These are phyloP conservation scores for Penicillium sp. DNA, from an alignment of 2,329 filamentous ascomycete genomes.

Conservation along the genomic window DNA sequence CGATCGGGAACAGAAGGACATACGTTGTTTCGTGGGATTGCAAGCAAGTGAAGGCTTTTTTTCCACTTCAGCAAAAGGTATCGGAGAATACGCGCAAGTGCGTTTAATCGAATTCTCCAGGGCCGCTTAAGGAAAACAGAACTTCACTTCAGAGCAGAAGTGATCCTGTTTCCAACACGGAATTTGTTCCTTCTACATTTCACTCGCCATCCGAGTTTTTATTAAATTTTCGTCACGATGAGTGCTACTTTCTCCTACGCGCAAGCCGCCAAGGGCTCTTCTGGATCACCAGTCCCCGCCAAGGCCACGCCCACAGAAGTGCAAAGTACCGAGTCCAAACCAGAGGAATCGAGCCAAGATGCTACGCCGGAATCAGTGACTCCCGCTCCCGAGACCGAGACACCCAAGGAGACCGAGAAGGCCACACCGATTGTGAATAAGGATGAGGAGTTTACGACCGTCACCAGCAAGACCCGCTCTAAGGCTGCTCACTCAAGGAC, in stretches of 20 bases:
- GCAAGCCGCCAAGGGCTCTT: constrained; percentile 86
- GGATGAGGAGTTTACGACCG: constrained; percentile 38
- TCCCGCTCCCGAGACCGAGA: constrained; percentile 51
- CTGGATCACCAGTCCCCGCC: constrained; percentile 51
- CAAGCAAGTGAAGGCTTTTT: constrained; percentile 29
- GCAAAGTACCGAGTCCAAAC: constrained; percentile 33
- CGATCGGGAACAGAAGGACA: constrained; percentile 28
- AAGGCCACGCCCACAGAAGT: constrained; percentile 43
- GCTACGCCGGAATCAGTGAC: constrained; percentile 35
- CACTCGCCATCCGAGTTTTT: constrained; percentile 9
- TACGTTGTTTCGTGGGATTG: constrained; percentile 34
- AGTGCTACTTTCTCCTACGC: constrained; percentile 82
- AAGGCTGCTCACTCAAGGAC: constrained; percentile 44
- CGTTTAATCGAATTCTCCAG: constrained; percentile 25
- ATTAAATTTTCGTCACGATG: constrained; percentile 40
- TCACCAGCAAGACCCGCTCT: constrained; percentile 31
- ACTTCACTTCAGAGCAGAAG: constrained; percentile 33
- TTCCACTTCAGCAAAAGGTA: constrained; percentile 27
- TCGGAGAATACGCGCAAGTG: constrained; percentile 30
- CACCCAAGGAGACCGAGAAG: constrained; percentile 45
- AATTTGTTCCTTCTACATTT: constrained; percentile 16
- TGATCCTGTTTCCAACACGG: constrained; percentile 22
- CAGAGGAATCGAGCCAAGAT: constrained; percentile 35
- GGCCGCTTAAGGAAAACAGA: constrained; percentile 23
- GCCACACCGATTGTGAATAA: constrained; percentile 35